Evolutionary conservation across 2,329 filamentous ascomycete species (phyloP).

Genomic region (Coleophoma eucalyptorum): DNA sequence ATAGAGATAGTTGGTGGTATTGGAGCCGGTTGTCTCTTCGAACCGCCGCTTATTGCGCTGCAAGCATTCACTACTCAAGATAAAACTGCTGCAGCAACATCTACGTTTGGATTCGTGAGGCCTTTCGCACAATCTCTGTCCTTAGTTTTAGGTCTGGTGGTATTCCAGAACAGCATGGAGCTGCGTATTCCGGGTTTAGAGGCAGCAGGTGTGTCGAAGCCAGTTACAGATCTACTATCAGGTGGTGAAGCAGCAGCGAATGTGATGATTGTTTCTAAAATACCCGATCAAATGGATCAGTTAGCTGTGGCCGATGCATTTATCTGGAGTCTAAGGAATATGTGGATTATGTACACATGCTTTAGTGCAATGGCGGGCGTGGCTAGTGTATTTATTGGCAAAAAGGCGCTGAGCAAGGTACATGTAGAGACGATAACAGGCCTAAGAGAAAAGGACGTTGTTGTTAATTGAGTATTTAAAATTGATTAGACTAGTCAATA

Average conservation of each 20-base stretch:
- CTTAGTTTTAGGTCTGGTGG: slow-evolving; percentile 31
- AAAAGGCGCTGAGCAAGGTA: slow-evolving; percentile 26
- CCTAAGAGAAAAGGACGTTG: not conserved
- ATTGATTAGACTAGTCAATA: too few species aligned
- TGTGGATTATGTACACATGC: slow-evolving; percentile 20
- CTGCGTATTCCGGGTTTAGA: slow-evolving; percentile 12
- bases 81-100: slow-evolving; percentile 62
- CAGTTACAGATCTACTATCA: slow-evolving; percentile 28
- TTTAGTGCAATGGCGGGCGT: slow-evolving; percentile 25
- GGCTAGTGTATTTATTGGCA: slow-evolving; percentile 38
- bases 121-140: slow-evolving; percentile 66
- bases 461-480: too few species aligned
- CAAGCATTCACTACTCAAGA: slow-evolving; percentile 56
- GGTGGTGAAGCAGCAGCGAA: slow-evolving; percentile 18
- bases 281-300: slow-evolving; percentile 20
- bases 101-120: slow-evolving; percentile 42
- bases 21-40: slow-evolving; percentile 64
- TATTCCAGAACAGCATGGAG: slow-evolving; percentile 21
- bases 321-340: slow-evolving; percentile 15
- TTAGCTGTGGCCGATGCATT: slow-evolving; percentile 12
- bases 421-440: slow-evolving; percentile 2
- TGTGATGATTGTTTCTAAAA: slow-evolving; percentile 31
- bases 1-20: slow-evolving; percentile 58
- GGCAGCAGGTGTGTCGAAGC: slow-evolving; percentile 4
- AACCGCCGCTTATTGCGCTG: slow-evolving; percentile 63